phyloP scores from a whole-genome alignment of 768 basidiomycete genomes.

The Rhodocollybia butyracea region DNA sequence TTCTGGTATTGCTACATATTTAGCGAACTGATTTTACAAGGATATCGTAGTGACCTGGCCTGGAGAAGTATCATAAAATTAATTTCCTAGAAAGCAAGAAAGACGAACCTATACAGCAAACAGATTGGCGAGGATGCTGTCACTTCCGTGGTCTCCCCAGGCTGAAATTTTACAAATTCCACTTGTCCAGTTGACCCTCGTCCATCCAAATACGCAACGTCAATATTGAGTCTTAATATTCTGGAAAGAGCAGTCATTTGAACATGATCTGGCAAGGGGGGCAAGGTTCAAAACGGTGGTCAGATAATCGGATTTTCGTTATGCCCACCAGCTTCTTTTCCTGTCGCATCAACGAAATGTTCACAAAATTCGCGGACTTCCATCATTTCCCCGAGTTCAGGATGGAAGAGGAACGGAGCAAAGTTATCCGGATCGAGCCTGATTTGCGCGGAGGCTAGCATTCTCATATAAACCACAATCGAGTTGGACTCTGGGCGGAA shows the following conservation, averaged over 20 bases:
- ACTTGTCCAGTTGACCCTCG: conserved; percentile 45
- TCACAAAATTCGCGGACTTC: conserved; percentile 68
- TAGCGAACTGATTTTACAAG: conserved; percentile 10
- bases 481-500: conserved; percentile 55
- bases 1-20: not conserved
- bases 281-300: conserved; percentile 19
- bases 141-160: conserved; percentile 31
- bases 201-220: conserved; percentile 82
- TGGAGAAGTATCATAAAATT: conserved; percentile 23
- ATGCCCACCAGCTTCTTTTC: conserved; percentile 70
- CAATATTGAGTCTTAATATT: conserved; percentile 63
- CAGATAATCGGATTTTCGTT: not conserved
- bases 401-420: conserved; percentile 72
- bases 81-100: not conserved
- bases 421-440: conserved; percentile 59
- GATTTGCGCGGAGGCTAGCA: conserved; percentile 83
- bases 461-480: conserved; percentile 76
- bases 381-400: conserved; percentile 61
- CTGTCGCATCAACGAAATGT: conserved; percentile 70
- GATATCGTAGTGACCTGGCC: conserved; percentile 90
- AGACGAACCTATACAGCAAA: conserved; percentile 67
- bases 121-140: conserved; percentile 50
- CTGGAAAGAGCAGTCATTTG: conserved; percentile 76
- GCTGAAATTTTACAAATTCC: conserved; percentile 65
- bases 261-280: conserved; percentile 61